These are phyloP conservation scores for Basidioascus undulatus DNA, from an alignment of 768 basidiomycete genomes.

Conservation along the genomic window DNA sequence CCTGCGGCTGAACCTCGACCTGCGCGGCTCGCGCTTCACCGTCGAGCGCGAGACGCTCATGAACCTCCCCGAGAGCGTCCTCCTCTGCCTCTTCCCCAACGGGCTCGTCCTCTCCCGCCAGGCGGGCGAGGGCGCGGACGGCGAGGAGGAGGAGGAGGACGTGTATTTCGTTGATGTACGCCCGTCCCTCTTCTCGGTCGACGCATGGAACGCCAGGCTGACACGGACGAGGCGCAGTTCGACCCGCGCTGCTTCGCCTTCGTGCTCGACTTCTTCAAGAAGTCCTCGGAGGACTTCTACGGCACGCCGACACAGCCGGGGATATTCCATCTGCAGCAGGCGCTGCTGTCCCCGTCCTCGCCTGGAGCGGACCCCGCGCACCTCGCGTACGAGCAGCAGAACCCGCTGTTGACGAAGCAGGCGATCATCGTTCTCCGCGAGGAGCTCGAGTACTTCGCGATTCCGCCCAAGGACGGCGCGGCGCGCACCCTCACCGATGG, in stretches of 20 bases:
- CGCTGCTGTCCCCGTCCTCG: constrained; percentile 8
- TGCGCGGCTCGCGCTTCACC: constrained; percentile 71
- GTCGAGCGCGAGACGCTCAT: constrained; percentile 95
- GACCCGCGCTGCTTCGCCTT: constrained; percentile 91
- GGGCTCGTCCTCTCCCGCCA: constrained; percentile 56
- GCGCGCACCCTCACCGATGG: constrained; percentile 1
- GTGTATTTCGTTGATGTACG: constrained; percentile 89
- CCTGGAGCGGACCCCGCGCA: constrained; percentile 4
- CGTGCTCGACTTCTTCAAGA: constrained; percentile 75
- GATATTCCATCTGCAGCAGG: constrained; percentile 26
- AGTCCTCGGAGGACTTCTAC: constrained; percentile 74
- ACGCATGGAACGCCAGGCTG: background rate
- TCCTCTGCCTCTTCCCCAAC: constrained; percentile 90
- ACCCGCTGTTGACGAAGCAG: constrained; percentile 82
- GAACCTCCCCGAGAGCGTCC: constrained; percentile 91
- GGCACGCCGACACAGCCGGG: constrained; percentile 51
- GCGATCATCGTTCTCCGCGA: constrained; percentile 95
- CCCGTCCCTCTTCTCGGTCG: constrained; percentile 10
- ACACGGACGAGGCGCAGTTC: constrained; percentile 43
- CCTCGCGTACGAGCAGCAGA: constrained; percentile 33
- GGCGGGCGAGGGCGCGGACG: constrained; percentile 39
- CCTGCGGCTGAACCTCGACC: constrained; percentile 68
- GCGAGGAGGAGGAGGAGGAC: constrained; percentile 65
- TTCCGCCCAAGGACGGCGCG: constrained; percentile 39
- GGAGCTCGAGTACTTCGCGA: constrained; percentile 94